Base-by-base conservation (phyloP, 495 filamentous ascomycete genomes). In the Pyronema domesticum region DNA sequence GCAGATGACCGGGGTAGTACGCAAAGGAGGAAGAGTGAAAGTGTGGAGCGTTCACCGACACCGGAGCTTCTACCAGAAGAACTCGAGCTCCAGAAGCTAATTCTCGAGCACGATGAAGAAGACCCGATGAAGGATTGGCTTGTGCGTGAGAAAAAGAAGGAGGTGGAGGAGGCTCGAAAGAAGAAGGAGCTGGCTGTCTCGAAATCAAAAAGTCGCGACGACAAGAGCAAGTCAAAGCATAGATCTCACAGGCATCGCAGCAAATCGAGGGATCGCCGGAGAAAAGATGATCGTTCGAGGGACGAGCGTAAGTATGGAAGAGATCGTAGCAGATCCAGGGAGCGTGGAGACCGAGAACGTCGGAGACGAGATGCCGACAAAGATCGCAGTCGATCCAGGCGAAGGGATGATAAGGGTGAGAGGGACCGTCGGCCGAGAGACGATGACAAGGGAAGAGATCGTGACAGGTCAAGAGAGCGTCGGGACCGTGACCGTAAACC, bases 61-160 rank as follows among this genome's bases (percentile, higher is more conserved):
- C 61, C 39, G 6, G 49, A 50, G 53, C 55, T 80, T 62, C 60
- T 82, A 14, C 77, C 74, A 58, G 81, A 84, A 60, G 89, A 95
- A 68, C 71, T 69, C 44, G 89, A 95, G 65, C 65, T 96, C 44
- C 77, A 76, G 54, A 76, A 79, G 51, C 64, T 95, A 60, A 80
- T 91, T 14, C 68, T 73, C 55, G 79, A 87, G 15, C 82, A 93
- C 58, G 89, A 95, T 58, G 89, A 95, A 18, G 91, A 95, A 60
- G 89, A 98, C 69, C 89, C 91, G 1, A 95, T 96, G 91, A 96
- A 95, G 69, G 78, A 79, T 50, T 93, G 84, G 64, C 67, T 95
- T 48, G 76, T 95, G 19, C 72, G 86, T 44, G 82, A 91, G 70
- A 95, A 95, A 76, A 85, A 82, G 63, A 83, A 87, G 58, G 86